phyloP scores from a whole-genome alignment of 192 early-diverging fungal genomes.

The Backusella mclennaniae region DNA sequence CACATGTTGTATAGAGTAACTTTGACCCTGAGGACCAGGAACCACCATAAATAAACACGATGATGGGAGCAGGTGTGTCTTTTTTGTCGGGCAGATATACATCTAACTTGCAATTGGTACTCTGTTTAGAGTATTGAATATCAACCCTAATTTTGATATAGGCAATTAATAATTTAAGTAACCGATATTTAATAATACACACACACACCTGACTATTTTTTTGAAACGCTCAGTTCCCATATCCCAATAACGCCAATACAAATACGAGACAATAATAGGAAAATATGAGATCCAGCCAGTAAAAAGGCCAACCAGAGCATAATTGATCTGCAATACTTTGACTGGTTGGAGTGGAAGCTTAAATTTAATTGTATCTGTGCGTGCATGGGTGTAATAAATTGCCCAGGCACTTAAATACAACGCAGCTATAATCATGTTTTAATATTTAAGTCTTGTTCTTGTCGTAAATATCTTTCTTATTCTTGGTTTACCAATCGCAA shows the following conservation, averaged over 20 bases:
- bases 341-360: slow-evolving; percentile 39
- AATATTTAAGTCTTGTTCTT: background rate
- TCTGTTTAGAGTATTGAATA: slow-evolving; percentile 24
- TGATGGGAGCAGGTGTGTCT: slow-evolving; percentile 33
- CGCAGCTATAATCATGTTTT: slow-evolving; percentile 9
- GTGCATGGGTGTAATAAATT: slow-evolving; percentile 24
- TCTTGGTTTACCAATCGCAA: slow-evolving; percentile 29
- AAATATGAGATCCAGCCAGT: slow-evolving; percentile 20
- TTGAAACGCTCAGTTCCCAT: slow-evolving; percentile 24
- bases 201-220: slow-evolving; percentile 29
- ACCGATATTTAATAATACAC: background rate
- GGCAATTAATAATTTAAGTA: background rate
- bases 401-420: slow-evolving; percentile 37
- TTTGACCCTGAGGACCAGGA: slow-evolving; percentile 52
- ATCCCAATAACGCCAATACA: slow-evolving; percentile 37
- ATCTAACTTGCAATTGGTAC: slow-evolving; percentile 18
- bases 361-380: slow-evolving; percentile 30
- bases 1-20: slow-evolving; percentile 45
- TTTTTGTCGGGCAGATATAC: slow-evolving; percentile 26
- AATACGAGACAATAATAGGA: slow-evolving; percentile 32
- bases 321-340: slow-evolving; percentile 41
- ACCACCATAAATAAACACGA: slow-evolving; percentile 58
- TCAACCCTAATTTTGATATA: slow-evolving; percentile 18
- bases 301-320: slow-evolving; percentile 13
- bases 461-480: background rate